Evolutionary conservation across 2,329 filamentous ascomycete species (phyloP).

Genomic region (Hirsutella thompsonii): DNA sequence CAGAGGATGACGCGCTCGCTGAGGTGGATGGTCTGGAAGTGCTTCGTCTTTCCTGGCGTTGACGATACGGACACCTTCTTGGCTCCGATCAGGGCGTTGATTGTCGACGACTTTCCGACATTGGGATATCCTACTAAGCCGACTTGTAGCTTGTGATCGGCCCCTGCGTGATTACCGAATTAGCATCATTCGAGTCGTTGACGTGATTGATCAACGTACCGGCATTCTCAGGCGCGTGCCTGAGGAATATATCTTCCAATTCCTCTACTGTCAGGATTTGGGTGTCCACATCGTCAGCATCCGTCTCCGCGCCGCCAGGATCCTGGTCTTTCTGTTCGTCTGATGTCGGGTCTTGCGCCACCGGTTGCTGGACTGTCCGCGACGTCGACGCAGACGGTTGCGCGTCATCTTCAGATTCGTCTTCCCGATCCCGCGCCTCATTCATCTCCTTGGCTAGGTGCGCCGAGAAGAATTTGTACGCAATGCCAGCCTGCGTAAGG

Average conservation of each 20-base stretch:
- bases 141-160: constrained; percentile 63
- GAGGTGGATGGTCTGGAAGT: constrained; percentile 96
- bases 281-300: constrained; percentile 39
- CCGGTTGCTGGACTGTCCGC: constrained; percentile 16
- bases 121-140: constrained; percentile 96
- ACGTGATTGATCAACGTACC: constrained; percentile 22
- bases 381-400: constrained; percentile 6
- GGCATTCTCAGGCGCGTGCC: constrained; percentile 45
- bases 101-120: constrained; percentile 97
- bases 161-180: constrained; percentile 15
- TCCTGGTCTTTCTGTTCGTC: constrained; percentile 20
- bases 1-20: constrained; percentile 83
- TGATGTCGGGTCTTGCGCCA: constrained; percentile 9
- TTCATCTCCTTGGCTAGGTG: constrained; percentile 81
- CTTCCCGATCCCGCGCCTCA: constrained; percentile 51
- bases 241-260: constrained; percentile 75
- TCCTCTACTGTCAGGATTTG: constrained; percentile 88
- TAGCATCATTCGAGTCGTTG: not conserved
- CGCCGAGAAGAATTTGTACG: constrained; percentile 94
- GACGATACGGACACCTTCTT: constrained; percentile 98
- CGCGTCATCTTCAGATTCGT: constrained; percentile 26
- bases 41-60: constrained; percentile 96
- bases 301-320: constrained; percentile 11
- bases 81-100: constrained; percentile 94
- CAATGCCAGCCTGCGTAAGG: constrained; percentile 67